A percentile compares a stretch with the other conserved stretches of the same genome.
These are phyloP conservation scores for Talaromyces nanjingensis DNA, from an alignment of 495 filamentous ascomycete species.

Conservation along the genomic window DNA sequence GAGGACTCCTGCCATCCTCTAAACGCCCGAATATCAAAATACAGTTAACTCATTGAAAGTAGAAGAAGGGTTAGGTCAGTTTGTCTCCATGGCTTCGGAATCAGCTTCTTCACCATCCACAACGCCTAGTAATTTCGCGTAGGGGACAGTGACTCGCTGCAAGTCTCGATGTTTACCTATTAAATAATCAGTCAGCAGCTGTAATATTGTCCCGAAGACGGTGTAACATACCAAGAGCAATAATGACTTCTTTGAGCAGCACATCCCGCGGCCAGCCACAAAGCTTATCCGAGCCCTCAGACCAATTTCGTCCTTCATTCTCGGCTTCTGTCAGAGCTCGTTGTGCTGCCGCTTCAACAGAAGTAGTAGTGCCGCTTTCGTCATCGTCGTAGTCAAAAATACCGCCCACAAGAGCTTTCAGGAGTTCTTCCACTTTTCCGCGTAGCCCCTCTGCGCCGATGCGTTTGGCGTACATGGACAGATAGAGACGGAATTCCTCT, in stretches of 20 bases:
- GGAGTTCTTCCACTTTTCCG: conserved; percentile 84
- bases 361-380: conserved; percentile 9
- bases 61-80: neutral
- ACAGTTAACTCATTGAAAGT: neutral
- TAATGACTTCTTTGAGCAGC: conserved; percentile 77
- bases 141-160: conserved; percentile 85
- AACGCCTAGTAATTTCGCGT: conserved; percentile 66
- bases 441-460: conserved; percentile 83
- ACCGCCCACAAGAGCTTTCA: conserved; percentile 71
- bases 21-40: neutral
- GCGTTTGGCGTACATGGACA: conserved; percentile 94
- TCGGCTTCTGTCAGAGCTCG: conserved; percentile 50
- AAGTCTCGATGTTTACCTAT: conserved; percentile 89
- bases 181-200: conserved; percentile 23
- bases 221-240: conserved; percentile 74
- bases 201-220: neutral
- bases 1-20: neutral
- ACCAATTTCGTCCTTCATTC: conserved; percentile 51
- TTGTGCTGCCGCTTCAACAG: neutral
- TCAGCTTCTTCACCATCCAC: conserved; percentile 36
- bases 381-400: conserved; percentile 46
- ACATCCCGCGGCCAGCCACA: conserved; percentile 87
- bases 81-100: conserved; percentile 38
- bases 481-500: conserved; percentile 84
- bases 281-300: conserved; percentile 44